phyloP scores from a whole-genome alignment of 2,329 filamentous ascomycete genomes.

The Tolypocladium tundrense region DNA sequence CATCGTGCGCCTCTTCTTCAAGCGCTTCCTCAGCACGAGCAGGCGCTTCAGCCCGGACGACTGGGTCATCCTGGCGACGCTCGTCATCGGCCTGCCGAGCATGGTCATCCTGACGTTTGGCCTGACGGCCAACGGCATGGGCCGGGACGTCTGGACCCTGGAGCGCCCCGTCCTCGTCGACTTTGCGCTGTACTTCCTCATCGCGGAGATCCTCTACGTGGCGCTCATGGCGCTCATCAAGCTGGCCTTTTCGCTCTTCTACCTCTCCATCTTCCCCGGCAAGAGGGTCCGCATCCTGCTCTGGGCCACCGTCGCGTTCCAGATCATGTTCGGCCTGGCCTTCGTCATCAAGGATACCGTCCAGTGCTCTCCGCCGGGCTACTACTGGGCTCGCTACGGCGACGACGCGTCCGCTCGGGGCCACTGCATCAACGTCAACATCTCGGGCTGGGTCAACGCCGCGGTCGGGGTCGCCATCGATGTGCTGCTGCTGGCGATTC shows the following conservation, averaged over 20 bases:
- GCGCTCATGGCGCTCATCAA: not conserved
- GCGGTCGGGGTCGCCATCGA: not conserved
- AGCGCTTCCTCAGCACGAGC: not conserved
- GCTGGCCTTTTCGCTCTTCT: conserved; percentile 3
- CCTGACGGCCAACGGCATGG: not conserved
- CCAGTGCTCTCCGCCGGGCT: not conserved
- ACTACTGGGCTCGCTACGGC: not conserved
- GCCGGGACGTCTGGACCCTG: not conserved
- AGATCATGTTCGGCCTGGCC: not conserved
- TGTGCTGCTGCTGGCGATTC: conserved; percentile 1
- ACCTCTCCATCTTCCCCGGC: conserved; percentile 2
- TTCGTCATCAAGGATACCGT: not conserved
- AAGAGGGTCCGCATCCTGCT: not conserved
- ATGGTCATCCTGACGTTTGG: not conserved
- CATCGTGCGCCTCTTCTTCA: not conserved
- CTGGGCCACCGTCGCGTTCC: conserved; percentile 1
- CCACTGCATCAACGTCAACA: not conserved
- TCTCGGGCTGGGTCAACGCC: not conserved
- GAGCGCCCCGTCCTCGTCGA: not conserved
- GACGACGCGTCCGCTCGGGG: not conserved
- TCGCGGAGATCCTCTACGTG: not conserved
- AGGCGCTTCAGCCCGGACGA: not conserved
- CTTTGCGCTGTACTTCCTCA: not conserved
- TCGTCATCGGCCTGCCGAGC: not conserved
- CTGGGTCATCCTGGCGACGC: not conserved